These are phyloP conservation scores for Cyclospora cayetanensis DNA, from an alignment of 169 alveolate genomes.

Conservation along the genomic window DNA sequence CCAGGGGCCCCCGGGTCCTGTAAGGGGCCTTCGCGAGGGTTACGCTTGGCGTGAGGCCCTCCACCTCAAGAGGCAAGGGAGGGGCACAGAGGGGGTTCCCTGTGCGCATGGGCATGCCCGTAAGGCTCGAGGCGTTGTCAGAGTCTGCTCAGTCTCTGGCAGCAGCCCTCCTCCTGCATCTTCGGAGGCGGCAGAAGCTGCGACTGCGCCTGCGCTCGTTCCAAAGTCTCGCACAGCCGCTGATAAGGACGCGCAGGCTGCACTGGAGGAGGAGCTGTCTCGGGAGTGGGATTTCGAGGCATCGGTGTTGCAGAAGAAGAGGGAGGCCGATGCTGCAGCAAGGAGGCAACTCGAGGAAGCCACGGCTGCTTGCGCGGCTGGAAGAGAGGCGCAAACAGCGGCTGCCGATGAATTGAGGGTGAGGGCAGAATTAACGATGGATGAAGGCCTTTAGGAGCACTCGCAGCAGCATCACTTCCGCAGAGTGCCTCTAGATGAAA, in stretches of 20 bases:
- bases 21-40: slow-evolving; percentile 1
- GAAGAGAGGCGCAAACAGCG: background rate
- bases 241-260: background rate
- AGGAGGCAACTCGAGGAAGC: background rate
- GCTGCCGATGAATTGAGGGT: slow-evolving; percentile 4
- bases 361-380: background rate
- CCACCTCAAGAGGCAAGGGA: background rate
- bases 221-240: background rate
- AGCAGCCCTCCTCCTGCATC: background rate
- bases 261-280: background rate
- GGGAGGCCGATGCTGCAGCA: background rate
- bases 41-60: background rate
- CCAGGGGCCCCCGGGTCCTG: background rate
- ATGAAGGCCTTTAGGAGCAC: too few relatives aligned
- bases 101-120: background rate
- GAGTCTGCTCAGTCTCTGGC: too few relatives aligned
- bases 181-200: slow-evolving; percentile 22
- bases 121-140: background rate
- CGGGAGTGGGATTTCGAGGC: slow-evolving; percentile 9
- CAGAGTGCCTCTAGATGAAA: too few relatives aligned
- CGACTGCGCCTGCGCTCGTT: background rate
- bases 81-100: slow-evolving; percentile 6
- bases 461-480: too few relatives aligned
- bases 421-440: too few relatives aligned
- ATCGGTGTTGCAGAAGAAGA: background rate